phyloP scores from a whole-genome alignment of 352 stramenopile genomes.

The Pythium aquatile region DNA sequence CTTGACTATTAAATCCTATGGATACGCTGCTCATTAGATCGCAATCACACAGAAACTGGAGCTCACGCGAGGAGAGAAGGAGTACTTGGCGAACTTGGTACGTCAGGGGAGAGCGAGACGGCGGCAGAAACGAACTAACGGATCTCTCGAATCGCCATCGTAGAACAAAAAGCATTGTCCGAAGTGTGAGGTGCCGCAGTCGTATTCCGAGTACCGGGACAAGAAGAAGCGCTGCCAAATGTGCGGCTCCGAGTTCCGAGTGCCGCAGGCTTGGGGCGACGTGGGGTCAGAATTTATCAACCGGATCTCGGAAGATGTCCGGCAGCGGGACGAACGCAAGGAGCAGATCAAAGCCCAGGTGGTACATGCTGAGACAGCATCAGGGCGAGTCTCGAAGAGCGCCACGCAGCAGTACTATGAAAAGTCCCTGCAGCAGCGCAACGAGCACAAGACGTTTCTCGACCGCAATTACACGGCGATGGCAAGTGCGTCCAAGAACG shows the following conservation, averaged over 20 bases:
- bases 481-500: background rate
- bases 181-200: constrained; percentile 63
- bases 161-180: constrained; percentile 83
- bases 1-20: background rate
- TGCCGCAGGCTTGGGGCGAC: constrained; percentile 75
- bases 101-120: background rate
- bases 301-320: constrained; percentile 49
- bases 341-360: constrained; percentile 52
- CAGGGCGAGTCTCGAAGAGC: constrained; percentile 40
- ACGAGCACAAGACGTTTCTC: constrained; percentile 50
- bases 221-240: constrained; percentile 87
- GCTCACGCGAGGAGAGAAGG: constrained; percentile 68
- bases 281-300: constrained; percentile 60
- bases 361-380: constrained; percentile 34
- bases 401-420: constrained; percentile 70
- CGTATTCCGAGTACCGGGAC: constrained; percentile 80
- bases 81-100: constrained; percentile 45
- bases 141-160: background rate
- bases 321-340: constrained; percentile 42
- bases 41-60: constrained; percentile 54
- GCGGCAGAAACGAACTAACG: background rate
- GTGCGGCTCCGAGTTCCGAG: constrained; percentile 71
- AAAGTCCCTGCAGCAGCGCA: constrained; percentile 54
- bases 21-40: background rate
- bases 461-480: constrained; percentile 54